Evolutionary conservation across 768 basidiomycete species (phyloP), one percentile per base, ranked within the genome.

Genomic region (Kwoniella sp.): DNA sequence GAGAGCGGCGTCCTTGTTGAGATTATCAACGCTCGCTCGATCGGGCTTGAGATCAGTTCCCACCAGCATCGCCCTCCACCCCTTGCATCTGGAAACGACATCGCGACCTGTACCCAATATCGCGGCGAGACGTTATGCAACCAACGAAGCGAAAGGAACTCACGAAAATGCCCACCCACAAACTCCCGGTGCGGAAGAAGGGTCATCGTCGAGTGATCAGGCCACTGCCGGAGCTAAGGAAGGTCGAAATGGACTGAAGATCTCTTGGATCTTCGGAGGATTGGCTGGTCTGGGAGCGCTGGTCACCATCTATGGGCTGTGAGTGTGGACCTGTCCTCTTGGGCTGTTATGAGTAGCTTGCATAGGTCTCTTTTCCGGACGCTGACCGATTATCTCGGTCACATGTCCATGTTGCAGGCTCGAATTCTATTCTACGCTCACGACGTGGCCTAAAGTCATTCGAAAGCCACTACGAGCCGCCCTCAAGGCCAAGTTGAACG

Each of bases 271-370:
- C n/a, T 77, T 79, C 55, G 68, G 72, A 13, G 78, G 74, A 22
- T 60, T 79, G 25, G 76, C 69, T 15, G 68, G 73, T 15, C 50
- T 79, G 4, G 76, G 78, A 19, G 40, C 77, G 22, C 67, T 79
- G 13, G 73, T 76, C 1, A 79, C 78, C 1, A 79, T 72, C n/a
- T 79, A 79, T 60, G 78, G 76, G 7, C 56, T 79, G 76, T 77
- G 52, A 63, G 77, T 73, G 27, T 7, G 22, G 44, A 24, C 27
- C 36, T 2, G 24, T 44, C n/a, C 12, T 12, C n/a, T n/a, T n/a
- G n/a, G n/a, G n/a, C n/a, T n/a, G n/a, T n/a, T n/a, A n/a, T n/a
- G n/a, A n/a, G n/a, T n/a, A n/a, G n/a, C n/a, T n/a, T n/a, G n/a
- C n/a, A n/a, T n/a, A n/a, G n/a, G n/a, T n/a, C n/a, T n/a, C n/a